phyloP scores from a whole-genome alignment of 2,329 filamentous ascomycete genomes.

The Aspergillus awamori region DNA sequence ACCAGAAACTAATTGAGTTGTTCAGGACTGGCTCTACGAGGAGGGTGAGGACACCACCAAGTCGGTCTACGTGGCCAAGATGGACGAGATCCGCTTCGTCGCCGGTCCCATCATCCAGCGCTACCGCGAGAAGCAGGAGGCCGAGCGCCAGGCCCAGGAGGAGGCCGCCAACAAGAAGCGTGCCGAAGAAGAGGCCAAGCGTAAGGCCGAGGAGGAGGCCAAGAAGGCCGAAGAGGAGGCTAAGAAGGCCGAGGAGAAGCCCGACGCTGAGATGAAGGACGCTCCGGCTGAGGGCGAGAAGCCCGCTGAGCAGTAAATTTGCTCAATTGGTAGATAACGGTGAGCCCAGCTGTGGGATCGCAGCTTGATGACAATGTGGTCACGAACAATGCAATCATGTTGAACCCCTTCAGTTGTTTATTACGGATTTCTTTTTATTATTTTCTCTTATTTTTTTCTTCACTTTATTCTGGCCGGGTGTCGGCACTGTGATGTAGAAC shows the following conservation, averaged over 20 bases:
- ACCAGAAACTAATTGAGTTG: constrained; percentile 17
- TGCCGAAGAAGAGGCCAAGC: constrained; percentile 72
- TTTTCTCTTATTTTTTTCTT: constrained; percentile 11
- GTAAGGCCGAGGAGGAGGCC: constrained; percentile 71
- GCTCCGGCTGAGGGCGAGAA: constrained; percentile 49
- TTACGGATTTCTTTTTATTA: constrained; percentile 5
- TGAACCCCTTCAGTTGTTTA: constrained; percentile 16
- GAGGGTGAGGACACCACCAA: constrained; percentile 95
- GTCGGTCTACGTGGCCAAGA: constrained; percentile 90
- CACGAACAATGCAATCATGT: constrained; percentile 28
- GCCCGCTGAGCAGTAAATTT: constrained; percentile 37
- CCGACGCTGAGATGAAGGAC: constrained; percentile 63
- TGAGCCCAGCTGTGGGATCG: constrained; percentile 15
- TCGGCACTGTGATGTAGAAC: constrained; percentile 19
- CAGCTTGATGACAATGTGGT: constrained; percentile 27
- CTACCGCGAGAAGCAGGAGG: constrained; percentile 91
- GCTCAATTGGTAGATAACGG: constrained; percentile 10
- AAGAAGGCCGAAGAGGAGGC: constrained; percentile 55
- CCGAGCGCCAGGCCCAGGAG: constrained; percentile 76
- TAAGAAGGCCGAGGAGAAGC: constrained; percentile 44
- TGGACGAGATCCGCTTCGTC: constrained; percentile 90
- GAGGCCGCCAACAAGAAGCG: constrained; percentile 64
- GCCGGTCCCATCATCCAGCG: constrained; percentile 91
- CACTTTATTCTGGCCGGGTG: constrained; percentile 11
- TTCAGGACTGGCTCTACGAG: constrained; percentile 95